Conservation (phyloP, 345 rosid genomes). For the Pistacia atlantica region DNA sequence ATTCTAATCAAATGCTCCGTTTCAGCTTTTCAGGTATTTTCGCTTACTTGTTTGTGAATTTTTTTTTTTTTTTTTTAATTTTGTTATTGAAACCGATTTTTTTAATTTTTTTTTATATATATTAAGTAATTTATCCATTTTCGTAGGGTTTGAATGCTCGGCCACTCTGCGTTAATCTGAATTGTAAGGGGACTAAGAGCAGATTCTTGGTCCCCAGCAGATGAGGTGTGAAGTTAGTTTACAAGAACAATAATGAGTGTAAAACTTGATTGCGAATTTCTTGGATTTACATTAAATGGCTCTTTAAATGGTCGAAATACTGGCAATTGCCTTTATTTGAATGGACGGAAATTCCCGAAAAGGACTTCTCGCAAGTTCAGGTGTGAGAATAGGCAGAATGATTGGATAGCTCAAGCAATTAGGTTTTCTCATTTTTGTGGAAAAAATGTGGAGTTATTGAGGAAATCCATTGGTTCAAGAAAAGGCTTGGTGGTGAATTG, state of each 20-base stretch:
- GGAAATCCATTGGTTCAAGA: slow-evolving; percentile 66
- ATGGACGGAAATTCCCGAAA: slow-evolving; percentile 32
- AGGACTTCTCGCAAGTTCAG: slow-evolving; percentile 41
- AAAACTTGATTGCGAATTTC: slow-evolving; percentile 55
- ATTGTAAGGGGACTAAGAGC: slow-evolving; percentile 55
- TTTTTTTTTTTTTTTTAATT: too few species aligned
- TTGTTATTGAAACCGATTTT: not conserved
- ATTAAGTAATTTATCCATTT: not conserved
- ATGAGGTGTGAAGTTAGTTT: slow-evolving; percentile 31
- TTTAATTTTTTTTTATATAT: not conserved
- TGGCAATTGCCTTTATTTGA: slow-evolving; percentile 23
- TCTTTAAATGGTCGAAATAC: slow-evolving; percentile 29
- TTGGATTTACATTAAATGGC: slow-evolving; percentile 45
- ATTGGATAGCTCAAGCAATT: slow-evolving; percentile 63
- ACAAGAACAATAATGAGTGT: slow-evolving; percentile 50
- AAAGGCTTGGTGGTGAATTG: slow-evolving; percentile 57
- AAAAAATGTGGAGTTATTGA: slow-evolving; percentile 56
- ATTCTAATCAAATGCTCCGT: not conserved
- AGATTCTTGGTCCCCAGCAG: slow-evolving; percentile 67
- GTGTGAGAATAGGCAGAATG: slow-evolving; percentile 59
- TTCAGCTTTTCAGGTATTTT: not conserved
- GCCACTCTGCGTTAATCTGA: slow-evolving; percentile 12
- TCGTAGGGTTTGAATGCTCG: slow-evolving; percentile 26
- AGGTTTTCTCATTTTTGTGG: slow-evolving; percentile 71
- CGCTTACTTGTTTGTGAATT: not conserved